These are phyloP conservation scores for Mrakia hoshinonis DNA, from an alignment of 768 basidiomycete genomes.

Conservation along the genomic window DNA sequence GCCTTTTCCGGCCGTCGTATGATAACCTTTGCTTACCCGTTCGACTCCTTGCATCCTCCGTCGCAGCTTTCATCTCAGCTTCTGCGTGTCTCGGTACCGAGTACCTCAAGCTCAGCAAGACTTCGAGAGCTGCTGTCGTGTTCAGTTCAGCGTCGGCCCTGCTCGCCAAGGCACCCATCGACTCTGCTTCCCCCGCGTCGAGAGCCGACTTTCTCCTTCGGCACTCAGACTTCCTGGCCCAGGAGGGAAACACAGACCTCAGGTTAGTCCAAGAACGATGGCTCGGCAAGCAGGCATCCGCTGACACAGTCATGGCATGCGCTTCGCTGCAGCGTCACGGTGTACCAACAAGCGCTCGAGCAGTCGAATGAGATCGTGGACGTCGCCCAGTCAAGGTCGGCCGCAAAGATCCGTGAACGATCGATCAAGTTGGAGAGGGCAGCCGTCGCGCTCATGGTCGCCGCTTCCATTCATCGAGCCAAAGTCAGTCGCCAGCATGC, in stretches of 20 bases:
- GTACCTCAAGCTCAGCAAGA: constrained; percentile 68
- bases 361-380: constrained; percentile 28
- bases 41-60: background rate
- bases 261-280: constrained; percentile 46
- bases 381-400: constrained; percentile 2
- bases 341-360: constrained; percentile 26
- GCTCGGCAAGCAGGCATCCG: background rate
- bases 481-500: constrained; percentile 1
- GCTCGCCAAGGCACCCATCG: constrained; percentile 32
- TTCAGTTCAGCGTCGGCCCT: constrained; percentile 49
- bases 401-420: background rate
- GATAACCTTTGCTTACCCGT: background rate
- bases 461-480: constrained; percentile 14
- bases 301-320: constrained; percentile 38
- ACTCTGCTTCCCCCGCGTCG: constrained; percentile 49
- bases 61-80: constrained; percentile 34
- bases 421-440: constrained; percentile 14
- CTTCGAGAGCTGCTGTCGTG: constrained; percentile 55
- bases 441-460: constrained; percentile 22
- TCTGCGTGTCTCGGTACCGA: constrained; percentile 70
- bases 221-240: constrained; percentile 58
- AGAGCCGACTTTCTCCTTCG: constrained; percentile 54
- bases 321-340: constrained; percentile 34
- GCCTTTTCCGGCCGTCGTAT: background rate
- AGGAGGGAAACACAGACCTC: constrained; percentile 51